phyloP scores from a whole-genome alignment of 768 basidiomycete species.

The Lentinula sp. region DNA sequence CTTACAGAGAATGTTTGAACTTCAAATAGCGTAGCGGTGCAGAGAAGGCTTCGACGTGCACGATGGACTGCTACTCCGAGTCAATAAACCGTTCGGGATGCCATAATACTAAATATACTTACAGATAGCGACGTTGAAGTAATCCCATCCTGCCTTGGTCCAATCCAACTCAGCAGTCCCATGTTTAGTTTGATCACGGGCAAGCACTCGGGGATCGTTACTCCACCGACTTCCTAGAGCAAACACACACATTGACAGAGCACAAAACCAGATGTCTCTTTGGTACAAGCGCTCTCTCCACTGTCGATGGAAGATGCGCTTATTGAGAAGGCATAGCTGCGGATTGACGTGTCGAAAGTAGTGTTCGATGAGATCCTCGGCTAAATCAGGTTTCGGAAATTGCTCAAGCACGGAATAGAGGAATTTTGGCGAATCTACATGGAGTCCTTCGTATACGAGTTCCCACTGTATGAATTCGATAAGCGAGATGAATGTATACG shows the following conservation, averaged over 20 bases:
- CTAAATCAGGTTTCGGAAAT: slow-evolving; percentile 65
- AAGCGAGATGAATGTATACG: neutral
- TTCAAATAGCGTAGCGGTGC: slow-evolving; percentile 56
- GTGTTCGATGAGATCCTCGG: slow-evolving; percentile 49
- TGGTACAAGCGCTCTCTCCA: slow-evolving; percentile 49
- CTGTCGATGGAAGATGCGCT: slow-evolving; percentile 60
- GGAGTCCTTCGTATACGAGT: slow-evolving; percentile 42
- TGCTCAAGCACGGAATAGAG: slow-evolving; percentile 28
- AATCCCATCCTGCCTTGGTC: slow-evolving; percentile 55
- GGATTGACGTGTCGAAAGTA: slow-evolving; percentile 62
- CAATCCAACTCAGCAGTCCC: slow-evolving; percentile 31
- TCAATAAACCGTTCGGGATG: slow-evolving; percentile 1
- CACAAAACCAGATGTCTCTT: slow-evolving; percentile 52
- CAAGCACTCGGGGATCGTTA: slow-evolving; percentile 53
- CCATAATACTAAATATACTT: slow-evolving; percentile 9
- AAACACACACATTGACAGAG: slow-evolving; percentile 57
- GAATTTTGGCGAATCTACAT: slow-evolving; percentile 21
- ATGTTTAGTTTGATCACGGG: slow-evolving; percentile 14
- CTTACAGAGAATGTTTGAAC: slow-evolving; percentile 48
- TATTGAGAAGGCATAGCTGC: slow-evolving; percentile 64
- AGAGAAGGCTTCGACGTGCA: slow-evolving; percentile 42
- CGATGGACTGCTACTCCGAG: slow-evolving; percentile 41
- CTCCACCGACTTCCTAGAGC: slow-evolving; percentile 66
- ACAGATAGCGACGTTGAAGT: slow-evolving; percentile 53
- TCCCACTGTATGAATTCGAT: slow-evolving; percentile 44